These are phyloP conservation scores for Penicillium malachiteum DNA, from an alignment of 495 filamentous ascomycete species.

Conservation along the genomic window DNA sequence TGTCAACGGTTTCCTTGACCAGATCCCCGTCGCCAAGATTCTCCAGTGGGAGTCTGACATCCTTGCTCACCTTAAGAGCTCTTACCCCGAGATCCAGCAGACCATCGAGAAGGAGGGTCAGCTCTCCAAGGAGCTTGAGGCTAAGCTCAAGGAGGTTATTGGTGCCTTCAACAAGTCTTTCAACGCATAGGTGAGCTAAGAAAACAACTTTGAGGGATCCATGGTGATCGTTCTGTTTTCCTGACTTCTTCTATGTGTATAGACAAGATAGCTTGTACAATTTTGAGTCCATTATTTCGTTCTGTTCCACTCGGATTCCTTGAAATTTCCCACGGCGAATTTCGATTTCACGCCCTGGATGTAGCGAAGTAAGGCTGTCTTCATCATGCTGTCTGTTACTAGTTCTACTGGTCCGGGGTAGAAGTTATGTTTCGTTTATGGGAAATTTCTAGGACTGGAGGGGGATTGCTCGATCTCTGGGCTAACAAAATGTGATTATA, in stretches of 20 bases:
- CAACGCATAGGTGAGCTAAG: conserved; percentile 53
- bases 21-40: conserved; percentile 81
- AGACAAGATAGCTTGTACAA: conserved; percentile 58
- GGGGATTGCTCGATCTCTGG: conserved; percentile 8
- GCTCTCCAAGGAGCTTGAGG: conserved; percentile 92
- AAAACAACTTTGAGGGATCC: conserved; percentile 38
- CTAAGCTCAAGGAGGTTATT: conserved; percentile 77
- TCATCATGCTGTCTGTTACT: conserved; percentile 4
- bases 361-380: conserved; percentile 27
- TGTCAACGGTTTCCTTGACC: conserved; percentile 95
- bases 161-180: conserved; percentile 91
- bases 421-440: conserved; percentile 3
- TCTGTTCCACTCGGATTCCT: conserved; percentile 32
- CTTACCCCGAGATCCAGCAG: conserved; percentile 77
- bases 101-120: conserved; percentile 96
- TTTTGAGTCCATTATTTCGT: conserved; percentile 52
- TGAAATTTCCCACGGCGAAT: conserved; percentile 11
- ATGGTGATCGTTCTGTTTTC: conserved; percentile 38
- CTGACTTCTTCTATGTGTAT: conserved; percentile 49
- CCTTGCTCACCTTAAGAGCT: conserved; percentile 84
- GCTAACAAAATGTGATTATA: conserved; percentile 48
- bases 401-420: conserved; percentile 19
- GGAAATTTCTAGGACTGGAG: not conserved
- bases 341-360: conserved; percentile 22
- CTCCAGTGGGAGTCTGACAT: conserved; percentile 91